phyloP scores from a whole-genome alignment of 148 eudicot genomes.

The Heliamphora exappendiculata region DNA sequence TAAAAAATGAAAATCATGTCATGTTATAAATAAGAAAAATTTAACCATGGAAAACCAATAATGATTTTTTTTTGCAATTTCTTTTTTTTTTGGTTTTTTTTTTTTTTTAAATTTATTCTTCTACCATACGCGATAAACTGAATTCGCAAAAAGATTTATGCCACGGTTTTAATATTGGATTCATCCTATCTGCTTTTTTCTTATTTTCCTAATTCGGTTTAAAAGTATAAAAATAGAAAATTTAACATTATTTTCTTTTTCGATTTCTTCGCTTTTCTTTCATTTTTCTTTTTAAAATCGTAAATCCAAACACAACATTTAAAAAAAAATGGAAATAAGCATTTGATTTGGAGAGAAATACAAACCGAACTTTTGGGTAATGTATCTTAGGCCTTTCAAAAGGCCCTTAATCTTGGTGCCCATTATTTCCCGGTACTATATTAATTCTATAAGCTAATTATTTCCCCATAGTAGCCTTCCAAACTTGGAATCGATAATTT shows the following conservation, averaged over 20 bases:
- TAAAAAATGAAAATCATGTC: too few species aligned
- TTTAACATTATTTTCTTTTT: too few species aligned
- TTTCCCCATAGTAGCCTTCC: conserved; percentile 12
- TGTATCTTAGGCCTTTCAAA: conserved; percentile 52
- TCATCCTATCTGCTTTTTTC: too few species aligned
- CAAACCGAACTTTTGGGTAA: conserved; percentile 51
- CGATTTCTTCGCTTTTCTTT: background rate
- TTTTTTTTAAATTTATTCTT: too few species aligned
- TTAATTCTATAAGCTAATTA: conserved; percentile 2
- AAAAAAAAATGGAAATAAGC: background rate
- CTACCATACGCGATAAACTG: background rate
- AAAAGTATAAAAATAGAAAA: too few species aligned
- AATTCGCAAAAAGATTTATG: background rate
- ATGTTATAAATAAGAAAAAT: background rate
- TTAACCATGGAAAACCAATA: background rate
- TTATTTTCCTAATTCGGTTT: too few species aligned
- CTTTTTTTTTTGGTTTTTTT: background rate
- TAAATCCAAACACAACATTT: background rate
- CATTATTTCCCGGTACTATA: conserved; percentile 11
- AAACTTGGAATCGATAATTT: conserved; percentile 8
- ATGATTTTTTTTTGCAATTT: background rate
- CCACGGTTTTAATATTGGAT: background rate
- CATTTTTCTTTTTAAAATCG: background rate
- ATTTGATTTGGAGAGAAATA: conserved; percentile 4
- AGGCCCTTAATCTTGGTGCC: conserved; percentile 62